Evolutionary conservation across 805 yeast genomes (phyloP).

Genomic region (Starmerella asiatica): DNA sequence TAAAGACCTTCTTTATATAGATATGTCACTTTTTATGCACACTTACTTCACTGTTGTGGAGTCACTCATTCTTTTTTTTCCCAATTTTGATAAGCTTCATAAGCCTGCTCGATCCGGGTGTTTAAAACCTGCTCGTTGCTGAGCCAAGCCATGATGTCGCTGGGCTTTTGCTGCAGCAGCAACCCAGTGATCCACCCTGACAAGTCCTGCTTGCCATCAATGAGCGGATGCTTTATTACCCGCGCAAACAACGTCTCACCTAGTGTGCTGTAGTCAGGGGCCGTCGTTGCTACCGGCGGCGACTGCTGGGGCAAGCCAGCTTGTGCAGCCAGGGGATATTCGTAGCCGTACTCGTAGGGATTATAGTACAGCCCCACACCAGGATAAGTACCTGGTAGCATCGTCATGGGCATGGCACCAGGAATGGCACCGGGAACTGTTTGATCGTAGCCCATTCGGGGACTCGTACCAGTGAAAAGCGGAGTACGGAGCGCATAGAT

Average conservation of each 20-base stretch:
- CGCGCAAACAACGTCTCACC: constrained; percentile 89
- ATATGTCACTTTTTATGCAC: too few relatives aligned
- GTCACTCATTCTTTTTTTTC: background rate
- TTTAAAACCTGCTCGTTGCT: constrained; percentile 73
- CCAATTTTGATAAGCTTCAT: constrained; percentile 53
- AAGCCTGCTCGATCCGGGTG: constrained; percentile 79
- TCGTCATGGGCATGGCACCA: background rate
- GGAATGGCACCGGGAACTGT: background rate
- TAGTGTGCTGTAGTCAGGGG: constrained; percentile 24
- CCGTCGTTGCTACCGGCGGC: background rate
- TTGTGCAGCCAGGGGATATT: too few relatives aligned
- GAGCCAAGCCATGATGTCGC: constrained; percentile 69
- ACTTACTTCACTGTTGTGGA: too few relatives aligned
- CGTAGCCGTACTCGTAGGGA: constrained; percentile 5
- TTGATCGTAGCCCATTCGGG: background rate
- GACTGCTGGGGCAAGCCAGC: background rate
- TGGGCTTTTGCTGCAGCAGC: constrained; percentile 80
- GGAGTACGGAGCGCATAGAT: background rate
- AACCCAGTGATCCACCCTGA: constrained; percentile 94
- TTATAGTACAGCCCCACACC: background rate
- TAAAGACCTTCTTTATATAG: background rate
- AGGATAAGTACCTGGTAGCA: background rate
- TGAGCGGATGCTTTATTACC: constrained; percentile 65
- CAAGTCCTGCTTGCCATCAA: constrained; percentile 62
- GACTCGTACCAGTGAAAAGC: background rate